Evolutionary conservation across 768 basidiomycete species (phyloP), one percentile per base, ranked within the genome.

Genomic region (Lactifluus hygrophoroides): DNA sequence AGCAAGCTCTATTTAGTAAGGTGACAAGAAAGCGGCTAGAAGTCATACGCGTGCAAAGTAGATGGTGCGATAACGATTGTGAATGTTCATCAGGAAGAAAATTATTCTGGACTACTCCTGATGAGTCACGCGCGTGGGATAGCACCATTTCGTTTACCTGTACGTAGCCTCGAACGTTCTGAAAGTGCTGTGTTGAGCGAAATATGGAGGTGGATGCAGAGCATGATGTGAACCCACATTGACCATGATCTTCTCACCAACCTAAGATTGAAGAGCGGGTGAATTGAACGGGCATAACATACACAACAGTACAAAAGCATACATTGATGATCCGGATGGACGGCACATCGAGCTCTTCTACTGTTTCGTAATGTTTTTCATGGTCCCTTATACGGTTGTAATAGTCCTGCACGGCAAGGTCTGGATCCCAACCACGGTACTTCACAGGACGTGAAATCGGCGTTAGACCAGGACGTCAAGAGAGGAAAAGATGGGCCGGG

Each of bases 1-100:
- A 6, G 16, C 13, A 27, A 23, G 17, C 27, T 5, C 8, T 23
- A 57, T n/a, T 40, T 32, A 59, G 19, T 30, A 47, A 50, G 13
- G n/a, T 28, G 25, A 30, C 19, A 16, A n/a, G 42, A 28, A 40
- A 57, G 37, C 43, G 50, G 46, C 21, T 40, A 54, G 52, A 19
- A 38, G 8, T 70, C 89, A 60, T 68, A 96, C 94, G 40, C 95
- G 76, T 5, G 95, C 95, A 73, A 99, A 97, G 71, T 94, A 98
- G 62, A 99, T 99, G 47, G 87, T 93, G 21, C 95, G 80, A 69
- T 85, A 89, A 62, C 81, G 79, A 67, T 94, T 97, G 73, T 99
- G 95, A 48, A 99, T 97, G 70, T 99, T 99, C 96, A 98, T 98
- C 45, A 99, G 77, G 78, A 96, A 98, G 78, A 98, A 99, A 25